A percentile compares a stretch with the other conserved stretches of the same genome.
phyloP scores from a whole-genome alignment of 2,329 filamentous ascomycete genomes.

The Aspergillus uvarum region DNA sequence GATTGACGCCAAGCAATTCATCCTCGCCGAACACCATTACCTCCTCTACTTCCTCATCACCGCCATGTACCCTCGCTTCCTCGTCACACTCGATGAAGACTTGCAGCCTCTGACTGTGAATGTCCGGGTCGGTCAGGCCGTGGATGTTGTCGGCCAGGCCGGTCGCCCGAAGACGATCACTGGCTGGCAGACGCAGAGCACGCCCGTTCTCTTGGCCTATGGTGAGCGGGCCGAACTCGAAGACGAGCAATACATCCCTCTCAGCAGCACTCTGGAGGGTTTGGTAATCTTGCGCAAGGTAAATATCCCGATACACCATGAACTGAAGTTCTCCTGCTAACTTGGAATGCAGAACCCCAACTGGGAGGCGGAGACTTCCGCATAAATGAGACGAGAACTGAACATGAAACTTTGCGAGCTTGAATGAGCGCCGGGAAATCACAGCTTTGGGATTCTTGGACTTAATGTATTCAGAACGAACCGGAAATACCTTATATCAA shows the following conservation, averaged over 20 bases:
- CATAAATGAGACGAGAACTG: conserved; percentile 30
- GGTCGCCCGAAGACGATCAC: conserved; percentile 98
- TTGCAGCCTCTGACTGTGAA: conserved; percentile 93
- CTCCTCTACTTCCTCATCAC: conserved; percentile 96
- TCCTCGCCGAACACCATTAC: conserved; percentile 75
- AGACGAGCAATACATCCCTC: conserved; percentile 92
- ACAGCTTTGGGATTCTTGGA: conserved; percentile 28
- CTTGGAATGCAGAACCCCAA: conserved; percentile 43
- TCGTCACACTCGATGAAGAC: conserved; percentile 93
- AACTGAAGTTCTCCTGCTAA: conserved; percentile 22
- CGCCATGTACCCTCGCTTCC: conserved; percentile 94
- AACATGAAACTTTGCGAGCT: conserved; percentile 19
- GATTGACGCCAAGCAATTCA: conserved; percentile 90
- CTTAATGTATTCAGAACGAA: conserved; percentile 39
- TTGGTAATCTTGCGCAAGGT: conserved; percentile 97
- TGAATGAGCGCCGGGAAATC: conserved; percentile 19
- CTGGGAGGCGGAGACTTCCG: conserved; percentile 41
- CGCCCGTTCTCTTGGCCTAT: conserved; percentile 90
- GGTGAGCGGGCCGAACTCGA: conserved; percentile 95
- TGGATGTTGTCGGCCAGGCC: conserved; percentile 96
- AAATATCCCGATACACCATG: conserved; percentile 35
- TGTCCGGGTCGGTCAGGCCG: conserved; percentile 94
- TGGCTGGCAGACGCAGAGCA: conserved; percentile 98
- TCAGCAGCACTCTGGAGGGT: conserved; percentile 89
- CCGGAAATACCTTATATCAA: conserved; percentile 22